These are phyloP conservation scores for Suillus variegatus DNA, from an alignment of 768 basidiomycete genomes.

Conservation along the genomic window DNA sequence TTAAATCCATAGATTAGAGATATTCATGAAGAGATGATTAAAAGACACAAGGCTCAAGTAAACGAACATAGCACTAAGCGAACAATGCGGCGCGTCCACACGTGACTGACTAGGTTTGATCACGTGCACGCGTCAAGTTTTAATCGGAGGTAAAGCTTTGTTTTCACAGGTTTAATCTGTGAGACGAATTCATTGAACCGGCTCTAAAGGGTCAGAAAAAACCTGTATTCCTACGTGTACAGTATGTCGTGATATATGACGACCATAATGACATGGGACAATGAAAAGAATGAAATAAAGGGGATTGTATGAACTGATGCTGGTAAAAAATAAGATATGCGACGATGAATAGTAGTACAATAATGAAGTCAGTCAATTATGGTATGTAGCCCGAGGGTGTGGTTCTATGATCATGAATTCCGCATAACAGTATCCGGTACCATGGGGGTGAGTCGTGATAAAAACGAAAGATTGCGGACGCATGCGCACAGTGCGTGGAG, in stretches of 20 bases:
- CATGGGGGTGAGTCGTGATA: constrained; percentile 35
- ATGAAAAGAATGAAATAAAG: constrained; percentile 13
- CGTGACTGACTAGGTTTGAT: constrained; percentile 6
- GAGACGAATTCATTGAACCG: not conserved
- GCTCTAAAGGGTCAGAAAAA: not conserved
- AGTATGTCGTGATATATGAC: constrained; percentile 1
- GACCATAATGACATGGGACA: not conserved
- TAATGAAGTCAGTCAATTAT: constrained; percentile 9
- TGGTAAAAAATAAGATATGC: constrained; percentile 17
- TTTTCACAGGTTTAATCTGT: no score
- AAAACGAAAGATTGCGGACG: constrained; percentile 38
- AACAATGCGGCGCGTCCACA: constrained; percentile 6
- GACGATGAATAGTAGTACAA: constrained; percentile 7
- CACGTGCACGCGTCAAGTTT: constrained; percentile 1
- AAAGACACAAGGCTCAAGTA: not conserved
- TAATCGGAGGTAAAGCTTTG: not conserved
- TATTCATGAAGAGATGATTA: constrained; percentile 5
- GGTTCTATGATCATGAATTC: constrained; percentile 13
- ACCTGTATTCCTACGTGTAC: not conserved
- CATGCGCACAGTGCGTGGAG: constrained; percentile 22
- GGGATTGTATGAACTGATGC: constrained; percentile 11
- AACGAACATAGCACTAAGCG: not conserved
- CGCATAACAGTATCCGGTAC: constrained; percentile 10
- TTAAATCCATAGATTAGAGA: constrained; percentile 55
- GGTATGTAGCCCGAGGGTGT: not conserved